Conservation (phyloP, 352 stramenopile genomes). For the Phytophthora palmivora region DNA sequence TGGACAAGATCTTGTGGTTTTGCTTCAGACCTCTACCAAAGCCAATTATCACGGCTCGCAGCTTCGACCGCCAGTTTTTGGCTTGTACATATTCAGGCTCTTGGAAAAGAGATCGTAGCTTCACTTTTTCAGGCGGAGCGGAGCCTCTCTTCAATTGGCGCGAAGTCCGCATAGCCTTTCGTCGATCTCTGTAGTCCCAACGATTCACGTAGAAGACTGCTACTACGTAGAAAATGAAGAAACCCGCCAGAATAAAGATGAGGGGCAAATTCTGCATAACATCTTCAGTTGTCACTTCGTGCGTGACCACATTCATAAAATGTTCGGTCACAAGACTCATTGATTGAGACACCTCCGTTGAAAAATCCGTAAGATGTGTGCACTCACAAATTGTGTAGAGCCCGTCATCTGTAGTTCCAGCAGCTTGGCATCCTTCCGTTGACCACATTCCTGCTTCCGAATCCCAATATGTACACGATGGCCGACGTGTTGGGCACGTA, state of each 20-base stretch:
- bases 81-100: conserved; percentile 66
- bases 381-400: conserved; percentile 82
- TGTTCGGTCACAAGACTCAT: conserved; percentile 62
- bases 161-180: conserved; percentile 42
- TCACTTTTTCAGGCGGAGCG: conserved; percentile 52
- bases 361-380: conserved; percentile 79
- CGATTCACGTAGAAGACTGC: conserved; percentile 66
- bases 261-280: conserved; percentile 66
- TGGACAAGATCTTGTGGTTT: conserved; percentile 75
- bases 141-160: conserved; percentile 40
- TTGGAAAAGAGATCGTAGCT: conserved; percentile 67
- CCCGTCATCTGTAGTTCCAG: conserved; percentile 60
- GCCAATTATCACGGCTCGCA: conserved; percentile 39
- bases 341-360: conserved; percentile 67
- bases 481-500: conserved; percentile 56
- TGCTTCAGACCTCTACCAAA: conserved; percentile 64
- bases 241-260: conserved; percentile 54
- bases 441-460: conserved; percentile 51
- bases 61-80: conserved; percentile 52
- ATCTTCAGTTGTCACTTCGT: conserved; percentile 63
- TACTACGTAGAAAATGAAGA: conserved; percentile 64
- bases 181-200: conserved; percentile 61
- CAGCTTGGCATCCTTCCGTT: conserved; percentile 57
- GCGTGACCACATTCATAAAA: conserved; percentile 64
- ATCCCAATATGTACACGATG: conserved; percentile 74